These are phyloP conservation scores for Penicillium sp. DNA, from an alignment of 2,329 filamentous ascomycete genomes.

Conservation along the genomic window DNA sequence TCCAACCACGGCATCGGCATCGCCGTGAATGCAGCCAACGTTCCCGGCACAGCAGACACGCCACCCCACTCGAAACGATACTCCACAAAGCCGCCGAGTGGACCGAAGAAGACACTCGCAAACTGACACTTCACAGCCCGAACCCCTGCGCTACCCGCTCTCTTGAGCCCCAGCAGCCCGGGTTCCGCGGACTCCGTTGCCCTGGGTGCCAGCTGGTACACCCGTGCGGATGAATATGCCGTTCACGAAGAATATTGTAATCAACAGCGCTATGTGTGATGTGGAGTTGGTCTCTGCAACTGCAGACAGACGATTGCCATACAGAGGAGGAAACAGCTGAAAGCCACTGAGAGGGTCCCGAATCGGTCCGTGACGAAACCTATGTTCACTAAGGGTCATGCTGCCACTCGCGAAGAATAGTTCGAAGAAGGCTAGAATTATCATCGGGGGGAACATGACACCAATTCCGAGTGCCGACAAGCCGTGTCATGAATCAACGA, in stretches of 20 bases:
- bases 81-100: slow-evolving; percentile 49
- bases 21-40: background rate
- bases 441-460: background rate
- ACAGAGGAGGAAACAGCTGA: background rate
- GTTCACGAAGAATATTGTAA: background rate
- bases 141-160: slow-evolving; percentile 65
- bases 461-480: background rate
- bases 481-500: background rate
- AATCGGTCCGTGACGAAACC: background rate
- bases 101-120: slow-evolving; percentile 58
- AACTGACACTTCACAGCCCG: slow-evolving; percentile 54
- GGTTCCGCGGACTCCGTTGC: slow-evolving; percentile 61
- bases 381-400: background rate
- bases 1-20: background rate
- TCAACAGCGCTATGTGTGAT: background rate
- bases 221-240: background rate
- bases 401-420: background rate
- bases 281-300: background rate
- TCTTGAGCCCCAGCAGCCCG: slow-evolving; percentile 60
- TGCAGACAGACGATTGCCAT: background rate
- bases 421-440: background rate
- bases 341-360: background rate
- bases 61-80: slow-evolving; percentile 31
- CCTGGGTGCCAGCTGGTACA: slow-evolving; percentile 24
- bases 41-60: slow-evolving; percentile 17